Conservation (phyloP, 768 basidiomycete species). For the Boletus vinaceobasis region DNA sequence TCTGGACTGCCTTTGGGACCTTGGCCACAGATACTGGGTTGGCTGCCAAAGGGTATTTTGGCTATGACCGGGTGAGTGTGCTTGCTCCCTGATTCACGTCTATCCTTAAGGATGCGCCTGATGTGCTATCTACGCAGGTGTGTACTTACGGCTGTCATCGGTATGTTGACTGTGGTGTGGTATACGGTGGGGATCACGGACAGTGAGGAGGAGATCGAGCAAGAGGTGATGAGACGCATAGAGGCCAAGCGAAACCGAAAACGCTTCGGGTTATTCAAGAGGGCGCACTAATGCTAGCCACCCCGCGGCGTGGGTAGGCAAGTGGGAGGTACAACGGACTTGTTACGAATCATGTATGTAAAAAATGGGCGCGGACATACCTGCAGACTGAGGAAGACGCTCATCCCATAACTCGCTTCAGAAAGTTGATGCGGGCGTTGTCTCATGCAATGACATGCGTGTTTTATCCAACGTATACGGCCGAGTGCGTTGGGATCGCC, state of each 20-base stretch:
- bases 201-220: conserved; percentile 79
- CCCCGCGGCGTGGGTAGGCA: not conserved
- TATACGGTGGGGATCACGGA: conserved; percentile 74
- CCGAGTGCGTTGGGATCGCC: too few species aligned
- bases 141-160: conserved; percentile 78
- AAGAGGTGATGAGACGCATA: conserved; percentile 55
- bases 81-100: not conserved
- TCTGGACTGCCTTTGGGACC: conserved; percentile 64
- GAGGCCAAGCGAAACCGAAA: conserved; percentile 53
- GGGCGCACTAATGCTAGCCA: not conserved
- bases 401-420: too few species aligned
- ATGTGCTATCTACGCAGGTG: conserved; percentile 46
- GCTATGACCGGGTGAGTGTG: conserved; percentile 68
- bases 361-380: too few species aligned
- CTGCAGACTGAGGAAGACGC: too few species aligned
- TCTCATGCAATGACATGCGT: too few species aligned
- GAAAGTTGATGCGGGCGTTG: too few species aligned
- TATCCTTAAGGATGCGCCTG: conserved; percentile 1
- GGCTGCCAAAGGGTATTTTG: conserved; percentile 68
- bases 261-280: conserved; percentile 40
- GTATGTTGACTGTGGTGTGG: conserved; percentile 82
- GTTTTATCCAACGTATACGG: too few species aligned
- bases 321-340: not conserved
- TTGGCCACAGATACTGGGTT: conserved; percentile 68
- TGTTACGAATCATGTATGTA: not conserved